Conservation (phyloP, 1,284 basidiomycete species). For the Mrakiaceae sp. region DNA sequence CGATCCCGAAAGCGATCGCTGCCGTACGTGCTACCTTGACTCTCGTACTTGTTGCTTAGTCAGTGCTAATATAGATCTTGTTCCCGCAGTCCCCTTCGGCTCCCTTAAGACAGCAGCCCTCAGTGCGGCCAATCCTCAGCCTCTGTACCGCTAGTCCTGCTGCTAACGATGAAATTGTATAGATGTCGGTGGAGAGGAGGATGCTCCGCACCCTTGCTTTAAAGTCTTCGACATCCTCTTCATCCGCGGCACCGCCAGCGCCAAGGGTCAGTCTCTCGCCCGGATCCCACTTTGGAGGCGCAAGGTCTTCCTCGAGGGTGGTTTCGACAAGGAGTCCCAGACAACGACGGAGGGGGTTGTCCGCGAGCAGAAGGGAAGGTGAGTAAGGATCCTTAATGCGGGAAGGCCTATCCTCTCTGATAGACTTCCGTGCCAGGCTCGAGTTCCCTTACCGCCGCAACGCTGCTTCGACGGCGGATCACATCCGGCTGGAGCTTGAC, state of each 20-base stretch:
- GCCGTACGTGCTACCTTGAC: neutral
- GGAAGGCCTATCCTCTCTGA: slow-evolving; percentile 18
- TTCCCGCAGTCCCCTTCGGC: slow-evolving; percentile 60
- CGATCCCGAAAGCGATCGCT: slow-evolving; percentile 64
- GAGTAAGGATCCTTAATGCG: too few relatives aligned
- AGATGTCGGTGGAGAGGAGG: neutral
- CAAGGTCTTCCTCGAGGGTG: slow-evolving; percentile 29
- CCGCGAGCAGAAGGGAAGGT: neutral
- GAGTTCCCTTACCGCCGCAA: slow-evolving; percentile 61
- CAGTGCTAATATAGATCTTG: too few relatives aligned
- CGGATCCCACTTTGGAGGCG: slow-evolving; percentile 33
- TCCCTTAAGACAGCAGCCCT: slow-evolving; percentile 79
- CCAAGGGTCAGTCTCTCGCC: slow-evolving; percentile 41
- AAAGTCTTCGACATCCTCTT: slow-evolving; percentile 88
- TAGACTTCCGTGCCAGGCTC: slow-evolving; percentile 57
- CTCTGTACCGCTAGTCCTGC: neutral
- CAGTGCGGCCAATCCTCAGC: slow-evolving; percentile 37
- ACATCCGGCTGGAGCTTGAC: slow-evolving; percentile 66
- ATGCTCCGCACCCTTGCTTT: slow-evolving; percentile 31
- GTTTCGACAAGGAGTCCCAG: slow-evolving; percentile 13
- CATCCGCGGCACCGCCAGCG: slow-evolving; percentile 33
- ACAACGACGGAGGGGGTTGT: slow-evolving; percentile 39
- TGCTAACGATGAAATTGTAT: neutral
- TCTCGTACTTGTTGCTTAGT: neutral
- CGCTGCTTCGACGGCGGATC: slow-evolving; percentile 57